Base-by-base conservation (phyloP, 108 stramenopile genomes). In the Chaetoceros tenuissimus region DNA sequence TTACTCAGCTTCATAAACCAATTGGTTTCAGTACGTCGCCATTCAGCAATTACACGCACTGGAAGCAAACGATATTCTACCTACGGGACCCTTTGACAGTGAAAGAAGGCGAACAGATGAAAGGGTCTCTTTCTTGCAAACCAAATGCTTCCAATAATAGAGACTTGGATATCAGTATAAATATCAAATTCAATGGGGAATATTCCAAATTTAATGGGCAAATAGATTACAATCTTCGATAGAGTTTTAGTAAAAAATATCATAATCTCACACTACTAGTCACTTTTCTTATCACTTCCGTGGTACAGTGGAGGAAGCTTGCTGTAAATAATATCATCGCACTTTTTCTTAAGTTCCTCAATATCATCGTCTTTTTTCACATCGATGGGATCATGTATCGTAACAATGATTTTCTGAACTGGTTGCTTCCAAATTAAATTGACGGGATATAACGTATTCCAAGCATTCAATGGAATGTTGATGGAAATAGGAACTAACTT, bases 1-100 rank as follows among this genome's bases (percentile, higher is more conserved):
- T 98, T 67, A 89, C 88, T 7, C 80, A 85, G 44, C 66, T 94
- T 29, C 94, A 91, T 59, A 95, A 95, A 72, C 98, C 98, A 2
- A 72, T 99, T n/a, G 87, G 81, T 3, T 96, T 97, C 60, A 87
- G 88, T 19, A 99, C 98, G 16, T 84, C 92, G 1, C 96, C 97
- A 3, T 85, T 84, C 64, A 83, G 86, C 24, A 71, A 78, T 23
- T 96, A 96, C 77, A 99, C 98, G 8, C 98, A 99, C 72, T 99
- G 98, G 98, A 99, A 99, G 68, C 96, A 97, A 63, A 92, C 89
- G 0, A 80, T 92, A 28, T 87, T 92, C 59, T 92, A 87, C 48
- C 44, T 87, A 31, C 75, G 58, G 31, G 77, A 87, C 24, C 55
- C 59, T 13, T 24, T 92, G 23, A 71, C 70, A 1, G 60, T 87